Base-by-base conservation (phyloP, 78 protist species). In the Goniomonas avonlea region DNA sequence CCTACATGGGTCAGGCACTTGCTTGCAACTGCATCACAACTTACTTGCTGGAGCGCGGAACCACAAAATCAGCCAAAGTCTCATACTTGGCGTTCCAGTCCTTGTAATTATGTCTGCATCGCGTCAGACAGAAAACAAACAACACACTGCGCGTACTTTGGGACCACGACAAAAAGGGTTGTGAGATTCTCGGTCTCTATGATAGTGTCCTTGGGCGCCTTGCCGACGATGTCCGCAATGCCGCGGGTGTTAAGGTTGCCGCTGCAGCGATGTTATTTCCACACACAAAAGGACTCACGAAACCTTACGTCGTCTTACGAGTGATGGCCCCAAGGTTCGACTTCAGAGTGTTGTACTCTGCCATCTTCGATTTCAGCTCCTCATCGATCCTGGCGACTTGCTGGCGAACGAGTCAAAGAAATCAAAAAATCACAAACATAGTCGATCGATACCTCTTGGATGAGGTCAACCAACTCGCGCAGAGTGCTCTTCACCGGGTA, bases 291-390 rank as follows among this genome's bases (percentile, higher is more conserved):
- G 55, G 55, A 17, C 55, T 48, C 55, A 48, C 17, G 29, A 48
- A 17, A 48, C 55, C 55, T 48, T 48, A 13, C 66, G 40, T 59
- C 40, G 37, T 23, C 37, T 59, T 59, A n/a, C 66, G 31, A 29
- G n/a, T 35, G 66, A 1, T 3, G 25, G 4, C 34, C 21, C 32
- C 4, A 35, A 59, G 66, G 31, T n/a, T 31, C 23, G 32, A 20
- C 66, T 59, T 59, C 40, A 59, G 1, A 23, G 66, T 31, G 66
- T 59, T 59, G 66, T 59, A 59, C 23, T 59, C 66, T 35, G 31
- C 31, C 66, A 59, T 29, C 37, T 59, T 59, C 66, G 37, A n/a
- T 31, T 59, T 59, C 66, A 59, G 66, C 66, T 59, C 66, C 34
- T 59, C 66, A 35, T 59, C 66, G n/a, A 35, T 59, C 31, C 66